Base-by-base conservation (phyloP, 1,284 basidiomycete genomes). In the Cryptococcus deneoformans region DNA sequence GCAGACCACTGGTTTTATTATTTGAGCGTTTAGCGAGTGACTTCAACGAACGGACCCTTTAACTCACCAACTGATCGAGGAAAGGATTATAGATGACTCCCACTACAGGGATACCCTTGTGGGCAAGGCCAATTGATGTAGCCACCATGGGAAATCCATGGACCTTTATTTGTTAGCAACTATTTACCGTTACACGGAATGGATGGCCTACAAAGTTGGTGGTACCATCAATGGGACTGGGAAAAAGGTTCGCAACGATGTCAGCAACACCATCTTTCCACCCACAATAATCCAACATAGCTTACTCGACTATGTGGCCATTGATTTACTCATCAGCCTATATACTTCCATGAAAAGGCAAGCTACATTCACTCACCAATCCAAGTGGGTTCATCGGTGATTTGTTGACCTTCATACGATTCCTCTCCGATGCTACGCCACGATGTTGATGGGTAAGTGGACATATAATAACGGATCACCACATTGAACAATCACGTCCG, bases 31-130 rank as follows among this genome's bases (percentile, higher is more conserved):
- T 12, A 44, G 46, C 10, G 29, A 47, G 29, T 46, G 37, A 34
- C 20, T 29, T 39, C 24, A 46, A 40, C 52, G 29, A 42, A 5
- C 36, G 2, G 35, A 20, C n/a, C 14, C 8, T 39, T n/a, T 10
- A 11, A 58, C 81, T 60, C 60, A 87, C 87, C 49, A 92, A 80
- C 61, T 89, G 85, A 68, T 92, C 85, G 56, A 94, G 82, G 82
- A 94, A 94, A 0, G 94, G 94, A 71, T 95, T 96, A 81, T 87
- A 94, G 63, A 94, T 86, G 50, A 95, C 90, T 0, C 92, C 95
- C 20, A 98, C 82, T 6, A 91, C 84, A 5, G 95, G 90, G 11
- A 83, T 81, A 61, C 86, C 86, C 61, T 87, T 82, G 77, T 90
- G 87, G 60, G 95, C 88, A 64, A 98, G 82, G 2, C 93, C 95